Evolutionary conservation across 768 basidiomycete species (phyloP), one percentile per base, ranked within the genome.

Genomic region (Gloeophyllum trabeum): DNA sequence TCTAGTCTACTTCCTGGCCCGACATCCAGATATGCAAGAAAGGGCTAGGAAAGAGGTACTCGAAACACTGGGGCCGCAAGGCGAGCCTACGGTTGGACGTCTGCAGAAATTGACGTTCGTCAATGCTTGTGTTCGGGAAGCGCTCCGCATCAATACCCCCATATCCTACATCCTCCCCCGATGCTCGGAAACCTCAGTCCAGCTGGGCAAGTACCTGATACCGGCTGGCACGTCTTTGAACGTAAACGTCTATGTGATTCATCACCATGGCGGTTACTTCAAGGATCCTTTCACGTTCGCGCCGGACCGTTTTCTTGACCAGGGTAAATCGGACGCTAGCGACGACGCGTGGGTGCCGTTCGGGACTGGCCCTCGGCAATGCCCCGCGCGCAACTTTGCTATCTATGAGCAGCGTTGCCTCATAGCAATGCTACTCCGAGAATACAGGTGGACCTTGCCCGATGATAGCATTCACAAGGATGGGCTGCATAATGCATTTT

Each of bases 81-180:
- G 54, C 4, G 58, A 67, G 23, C 61, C 62, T 21, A 52, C 54
- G 1, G 40, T 60, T 2, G 54, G 51, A 25, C 55, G 62, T 36
- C 52, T 60, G 35, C 43, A 49, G 18, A 41, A 40, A 18, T 47
- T 63, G 36, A 55, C 54, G 6, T 64, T 57, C 48, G 48, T 64
- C 10, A 52, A 54, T 40, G 65, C 66, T 3, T 64, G 63, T 50
- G 61, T 67, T 41, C 57, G 61, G 41, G 66, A 67, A 52, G 52
- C 66, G 3, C 44, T 67, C 7, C 64, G 66, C 13, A 61, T 54
- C 52, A 58, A 58, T 41, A 53, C 51, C 12, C 52, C 56, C n/a
- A 48, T 55, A 18, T 48, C 52, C 18, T 48, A 51, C 42, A 51
- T 53, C 23, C 43, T 51, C 7, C 57, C 57, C 7, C 55, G 57